Conservation (phyloP, 176 grass and related monocot species). For the Oryza meridionalis region DNA sequence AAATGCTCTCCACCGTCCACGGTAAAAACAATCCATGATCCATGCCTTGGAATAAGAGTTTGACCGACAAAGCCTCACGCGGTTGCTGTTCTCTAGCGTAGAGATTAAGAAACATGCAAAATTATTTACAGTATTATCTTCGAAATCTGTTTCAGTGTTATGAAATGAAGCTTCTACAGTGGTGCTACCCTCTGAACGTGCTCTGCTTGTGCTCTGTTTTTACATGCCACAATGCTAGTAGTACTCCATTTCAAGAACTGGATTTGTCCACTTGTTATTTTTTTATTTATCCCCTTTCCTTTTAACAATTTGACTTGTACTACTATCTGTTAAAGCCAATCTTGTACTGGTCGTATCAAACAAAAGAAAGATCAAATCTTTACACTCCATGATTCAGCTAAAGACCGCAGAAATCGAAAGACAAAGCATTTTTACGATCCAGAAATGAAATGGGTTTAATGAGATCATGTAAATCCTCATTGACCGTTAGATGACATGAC, state of each 20-base stretch:
- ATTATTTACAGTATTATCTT: neutral
- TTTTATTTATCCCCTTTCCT: neutral
- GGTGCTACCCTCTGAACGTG: neutral
- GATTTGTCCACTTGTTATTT: slow-evolving; percentile 3
- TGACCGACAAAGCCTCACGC: slow-evolving; percentile 32
- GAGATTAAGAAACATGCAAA: neutral
- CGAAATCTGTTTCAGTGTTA: neutral
- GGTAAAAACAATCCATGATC: slow-evolving; percentile 22
- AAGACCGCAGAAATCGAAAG: neutral
- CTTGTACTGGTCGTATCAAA: slow-evolving; percentile 4
- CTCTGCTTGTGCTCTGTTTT: neutral
- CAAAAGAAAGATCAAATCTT: slow-evolving; percentile 9
- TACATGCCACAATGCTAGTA: neutral
- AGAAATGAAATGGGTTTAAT: neutral
- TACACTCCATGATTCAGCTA: neutral
- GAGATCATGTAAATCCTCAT: neutral
- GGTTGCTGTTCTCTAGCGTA: neutral
- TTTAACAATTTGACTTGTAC: slow-evolving; percentile 20
- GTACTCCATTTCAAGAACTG: slow-evolving; percentile 37
- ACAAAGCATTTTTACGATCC: neutral
- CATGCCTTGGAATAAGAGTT: slow-evolving; percentile 30
- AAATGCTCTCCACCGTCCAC: slow-evolving; percentile 35
- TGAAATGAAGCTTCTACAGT: neutral
- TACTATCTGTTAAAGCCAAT: slow-evolving; percentile 15
- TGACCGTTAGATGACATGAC: slow-evolving; percentile 6